Percentiles rank a stretch among this genome's conserved stretches.
Evolutionary conservation across 345 rosid species (phyloP).

Genomic region (Arabis hirsuta): DNA sequence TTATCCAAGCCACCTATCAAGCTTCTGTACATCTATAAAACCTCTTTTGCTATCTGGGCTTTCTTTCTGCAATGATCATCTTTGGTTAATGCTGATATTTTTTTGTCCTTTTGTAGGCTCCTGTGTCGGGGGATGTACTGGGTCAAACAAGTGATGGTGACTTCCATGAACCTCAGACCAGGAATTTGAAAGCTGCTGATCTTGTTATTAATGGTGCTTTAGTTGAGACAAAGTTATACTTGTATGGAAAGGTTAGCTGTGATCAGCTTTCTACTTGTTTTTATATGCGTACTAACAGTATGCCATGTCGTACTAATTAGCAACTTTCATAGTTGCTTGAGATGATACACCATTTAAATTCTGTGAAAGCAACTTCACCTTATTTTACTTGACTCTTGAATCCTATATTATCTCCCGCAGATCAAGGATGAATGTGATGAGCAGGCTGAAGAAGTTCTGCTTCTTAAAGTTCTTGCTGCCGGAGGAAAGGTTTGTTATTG

Average conservation of each 20-base stretch:
- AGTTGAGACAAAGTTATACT: slow-evolving; percentile 70
- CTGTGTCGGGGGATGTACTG: slow-evolving; percentile 69
- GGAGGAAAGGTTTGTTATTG: slow-evolving; percentile 87
- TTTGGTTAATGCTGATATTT: slow-evolving; percentile 20
- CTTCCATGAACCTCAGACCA: slow-evolving; percentile 51
- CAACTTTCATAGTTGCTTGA: slow-evolving; percentile 22
- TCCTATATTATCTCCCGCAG: slow-evolving; percentile 50
- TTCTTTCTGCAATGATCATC: slow-evolving; percentile 30
- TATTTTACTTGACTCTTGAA: slow-evolving; percentile 20
- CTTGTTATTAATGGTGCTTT: slow-evolving; percentile 83
- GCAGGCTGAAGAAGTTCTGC: slow-evolving; percentile 64
- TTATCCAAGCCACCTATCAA: slow-evolving; percentile 86
- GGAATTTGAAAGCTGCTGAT: slow-evolving; percentile 63
- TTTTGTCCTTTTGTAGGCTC: slow-evolving; percentile 55
- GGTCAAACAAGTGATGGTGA: slow-evolving; percentile 55
- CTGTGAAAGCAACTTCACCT: slow-evolving; percentile 20
- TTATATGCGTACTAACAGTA: slow-evolving; percentile 16
- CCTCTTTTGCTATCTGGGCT: slow-evolving; percentile 25
- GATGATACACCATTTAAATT: slow-evolving; percentile 27
- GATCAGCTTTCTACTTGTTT: slow-evolving; percentile 30
- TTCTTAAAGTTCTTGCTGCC: slow-evolving; percentile 81
- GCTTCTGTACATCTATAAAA: slow-evolving; percentile 72
- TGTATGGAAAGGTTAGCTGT: slow-evolving; percentile 80
- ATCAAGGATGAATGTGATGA: slow-evolving; percentile 51
- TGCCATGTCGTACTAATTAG: slow-evolving; percentile 16